Conservation (phyloP, 805 yeast species). For the Lipomyces yamanashiensis region DNA sequence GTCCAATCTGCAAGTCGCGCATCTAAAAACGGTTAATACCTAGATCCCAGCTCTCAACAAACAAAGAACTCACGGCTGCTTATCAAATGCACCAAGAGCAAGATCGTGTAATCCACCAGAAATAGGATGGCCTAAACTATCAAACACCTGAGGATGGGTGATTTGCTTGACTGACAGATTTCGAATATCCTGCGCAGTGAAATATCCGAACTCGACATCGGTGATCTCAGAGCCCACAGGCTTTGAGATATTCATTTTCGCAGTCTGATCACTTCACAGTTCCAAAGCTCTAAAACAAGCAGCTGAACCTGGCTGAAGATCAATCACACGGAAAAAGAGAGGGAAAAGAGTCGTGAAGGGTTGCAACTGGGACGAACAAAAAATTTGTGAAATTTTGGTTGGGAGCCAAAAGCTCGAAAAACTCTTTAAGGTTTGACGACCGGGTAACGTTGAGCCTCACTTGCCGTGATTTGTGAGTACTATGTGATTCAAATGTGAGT, state of each 20-base stretch:
- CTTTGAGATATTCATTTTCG: slow-evolving; percentile 86
- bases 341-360: not conserved
- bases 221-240: slow-evolving; percentile 95
- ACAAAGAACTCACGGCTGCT: slow-evolving; percentile 22
- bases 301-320: not conserved
- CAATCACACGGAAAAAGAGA: not conserved
- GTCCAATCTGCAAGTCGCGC: slow-evolving; percentile 95
- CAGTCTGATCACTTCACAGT: not conserved
- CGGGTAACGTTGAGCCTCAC: slow-evolving; percentile 8
- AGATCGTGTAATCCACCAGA: slow-evolving; percentile 92
- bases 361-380: slow-evolving; percentile 1
- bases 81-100: slow-evolving; percentile 85
- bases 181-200: slow-evolving; percentile 80
- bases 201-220: slow-evolving; percentile 89
- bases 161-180: slow-evolving; percentile 91
- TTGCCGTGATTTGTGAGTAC: slow-evolving; percentile 1
- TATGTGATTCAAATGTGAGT: not conserved
- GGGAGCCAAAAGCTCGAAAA: slow-evolving; percentile 7
- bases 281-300: not conserved
- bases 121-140: slow-evolving; percentile 93
- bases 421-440: not conserved
- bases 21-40: slow-evolving; percentile 43
- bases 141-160: slow-evolving; percentile 94
- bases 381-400: slow-evolving; percentile 5
- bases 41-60: not conserved